These are phyloP conservation scores for Przewalskia tangutica DNA, from an alignment of 257 asterid genomes.

Conservation along the genomic window DNA sequence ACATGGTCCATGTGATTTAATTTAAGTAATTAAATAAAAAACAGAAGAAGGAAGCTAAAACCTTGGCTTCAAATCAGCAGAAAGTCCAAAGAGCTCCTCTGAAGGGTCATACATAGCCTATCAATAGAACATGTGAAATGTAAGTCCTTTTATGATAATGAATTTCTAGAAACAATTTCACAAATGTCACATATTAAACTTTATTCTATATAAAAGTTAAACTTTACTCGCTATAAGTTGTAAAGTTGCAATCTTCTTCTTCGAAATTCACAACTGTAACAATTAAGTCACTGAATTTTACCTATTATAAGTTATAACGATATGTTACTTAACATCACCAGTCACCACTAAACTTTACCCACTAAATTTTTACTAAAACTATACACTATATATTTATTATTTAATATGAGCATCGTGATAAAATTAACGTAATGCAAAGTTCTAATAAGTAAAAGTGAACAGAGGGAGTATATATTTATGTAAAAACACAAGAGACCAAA, in stretches of 20 bases:
- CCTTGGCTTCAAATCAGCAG: slow-evolving; percentile 69
- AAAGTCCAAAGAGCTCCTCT: slow-evolving; percentile 72
- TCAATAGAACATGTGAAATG: slow-evolving; percentile 10
- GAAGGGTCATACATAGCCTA: slow-evolving; percentile 79
- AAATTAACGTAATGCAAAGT: too few relatives aligned
- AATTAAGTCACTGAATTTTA: neutral
- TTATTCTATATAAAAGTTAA: too few relatives aligned
- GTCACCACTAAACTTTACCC: neutral
- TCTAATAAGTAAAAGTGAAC: too few relatives aligned
- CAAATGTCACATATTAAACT: neutral
- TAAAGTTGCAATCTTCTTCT: neutral
- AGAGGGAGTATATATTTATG: neutral
- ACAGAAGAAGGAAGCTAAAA: slow-evolving; percentile 10
- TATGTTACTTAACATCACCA: too few relatives aligned
- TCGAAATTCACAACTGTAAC: neutral
- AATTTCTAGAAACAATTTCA: neutral
- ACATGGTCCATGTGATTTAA: neutral
- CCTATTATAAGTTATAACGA: too few relatives aligned
- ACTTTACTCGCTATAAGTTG: neutral
- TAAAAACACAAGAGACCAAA: neutral
- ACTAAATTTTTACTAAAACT: too few relatives aligned
- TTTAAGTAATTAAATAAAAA: neutral
- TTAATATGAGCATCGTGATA: too few relatives aligned
- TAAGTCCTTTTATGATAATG: neutral
- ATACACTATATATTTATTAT: too few relatives aligned